phyloP scores from a whole-genome alignment of 2,329 filamentous ascomycete genomes.

The Trichoderma sp. region DNA sequence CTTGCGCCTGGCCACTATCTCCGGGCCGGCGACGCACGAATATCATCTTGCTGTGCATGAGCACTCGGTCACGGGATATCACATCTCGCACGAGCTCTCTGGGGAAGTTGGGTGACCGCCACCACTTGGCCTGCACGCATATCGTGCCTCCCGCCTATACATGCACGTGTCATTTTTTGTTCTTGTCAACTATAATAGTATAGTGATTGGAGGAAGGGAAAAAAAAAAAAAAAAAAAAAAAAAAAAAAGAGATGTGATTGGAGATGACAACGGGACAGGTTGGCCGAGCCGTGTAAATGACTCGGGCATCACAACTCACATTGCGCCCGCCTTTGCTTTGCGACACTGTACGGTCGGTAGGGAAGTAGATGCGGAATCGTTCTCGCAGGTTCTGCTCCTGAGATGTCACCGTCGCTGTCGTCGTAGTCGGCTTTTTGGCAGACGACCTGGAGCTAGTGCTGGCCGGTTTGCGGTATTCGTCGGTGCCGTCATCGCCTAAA shows the following conservation, averaged over 20 bases:
- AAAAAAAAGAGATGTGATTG: background rate
- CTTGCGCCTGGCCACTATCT: background rate
- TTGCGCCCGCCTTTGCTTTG: constrained; percentile 63
- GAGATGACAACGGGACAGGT: background rate
- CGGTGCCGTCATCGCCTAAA: constrained; percentile 44
- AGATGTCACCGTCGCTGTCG: background rate
- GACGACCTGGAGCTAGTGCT: constrained; percentile 37
- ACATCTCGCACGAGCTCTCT: constrained; percentile 72
- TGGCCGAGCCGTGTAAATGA: background rate
- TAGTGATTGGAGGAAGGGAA: background rate
- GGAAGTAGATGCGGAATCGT: constrained; percentile 76
- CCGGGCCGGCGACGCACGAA: constrained; percentile 46
- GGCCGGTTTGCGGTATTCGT: constrained; percentile 43
- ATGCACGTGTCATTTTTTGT: constrained; percentile 27
- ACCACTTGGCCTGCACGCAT: constrained; percentile 74
- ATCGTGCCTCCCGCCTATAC: constrained; percentile 75
- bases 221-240: background rate
- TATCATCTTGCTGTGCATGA: constrained; percentile 87
- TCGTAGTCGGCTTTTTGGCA: constrained; percentile 30
- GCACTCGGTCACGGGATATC: constrained; percentile 64
- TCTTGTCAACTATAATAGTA: background rate
- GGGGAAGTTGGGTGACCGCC: constrained; percentile 70
- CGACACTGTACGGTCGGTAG: constrained; percentile 68
- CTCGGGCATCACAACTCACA: constrained; percentile 43
- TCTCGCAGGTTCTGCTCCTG: constrained; percentile 40